phyloP scores from a whole-genome alignment of 2,329 filamentous ascomycete genomes.

The Chaetomium sp. region DNA sequence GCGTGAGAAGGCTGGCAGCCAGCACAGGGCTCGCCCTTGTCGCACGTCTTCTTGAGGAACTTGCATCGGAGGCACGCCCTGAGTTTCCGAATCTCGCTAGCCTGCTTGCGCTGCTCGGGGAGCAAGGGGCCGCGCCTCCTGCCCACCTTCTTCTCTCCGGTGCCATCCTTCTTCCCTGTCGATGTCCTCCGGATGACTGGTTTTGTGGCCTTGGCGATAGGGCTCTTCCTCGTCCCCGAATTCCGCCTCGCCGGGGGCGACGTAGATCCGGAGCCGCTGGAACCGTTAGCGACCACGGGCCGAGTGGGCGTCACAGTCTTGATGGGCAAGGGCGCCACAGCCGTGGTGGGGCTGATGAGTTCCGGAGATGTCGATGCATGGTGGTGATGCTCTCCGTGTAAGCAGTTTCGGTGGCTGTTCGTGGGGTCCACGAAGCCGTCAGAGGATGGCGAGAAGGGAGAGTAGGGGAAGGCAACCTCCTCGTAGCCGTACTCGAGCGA shows the following conservation, averaged over 20 bases:
- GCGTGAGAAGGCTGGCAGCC: constrained; percentile 96
- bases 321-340: constrained; percentile 69
- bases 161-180: constrained; percentile 75
- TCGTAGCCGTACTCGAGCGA: constrained; percentile 75
- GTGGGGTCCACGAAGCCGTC: constrained; percentile 69
- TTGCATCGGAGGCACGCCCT: constrained; percentile 94
- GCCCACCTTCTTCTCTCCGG: constrained; percentile 86
- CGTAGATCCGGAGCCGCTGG: constrained; percentile 58
- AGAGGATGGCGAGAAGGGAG: constrained; percentile 80
- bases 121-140: constrained; percentile 85
- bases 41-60: constrained; percentile 98
- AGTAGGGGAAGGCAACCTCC: constrained; percentile 73
- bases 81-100: constrained; percentile 93
- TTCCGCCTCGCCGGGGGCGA: constrained; percentile 68
- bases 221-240: constrained; percentile 73
- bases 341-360: constrained; percentile 67
- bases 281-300: constrained; percentile 62
- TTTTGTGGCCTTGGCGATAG: constrained; percentile 80
- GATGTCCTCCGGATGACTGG: constrained; percentile 78
- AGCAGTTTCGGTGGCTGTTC: constrained; percentile 63
- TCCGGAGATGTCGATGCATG: constrained; percentile 50
- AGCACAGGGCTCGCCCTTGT: constrained; percentile 94
- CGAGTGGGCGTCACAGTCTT: constrained; percentile 64
- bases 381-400: constrained; percentile 57
- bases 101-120: constrained; percentile 93